A percentile compares a stretch with the other conserved stretches of the same genome.
Evolutionary conservation across 257 asterid species (phyloP).

Genomic region (Solanum piurae): DNA sequence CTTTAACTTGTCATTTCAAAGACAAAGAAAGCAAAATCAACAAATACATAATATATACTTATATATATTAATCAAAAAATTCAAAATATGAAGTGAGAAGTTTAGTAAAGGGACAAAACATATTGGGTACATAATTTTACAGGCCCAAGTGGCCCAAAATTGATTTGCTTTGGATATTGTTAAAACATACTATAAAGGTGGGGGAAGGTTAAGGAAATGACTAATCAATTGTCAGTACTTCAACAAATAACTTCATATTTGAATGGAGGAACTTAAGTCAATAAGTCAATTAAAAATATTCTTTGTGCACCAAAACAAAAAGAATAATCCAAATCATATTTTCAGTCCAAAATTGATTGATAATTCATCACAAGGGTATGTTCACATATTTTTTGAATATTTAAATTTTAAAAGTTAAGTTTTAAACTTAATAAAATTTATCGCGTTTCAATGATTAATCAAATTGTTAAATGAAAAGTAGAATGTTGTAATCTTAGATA

Average conservation of each 20-base stretch:
- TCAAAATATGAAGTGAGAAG: background rate
- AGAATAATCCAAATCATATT: background rate
- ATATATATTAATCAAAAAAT: background rate
- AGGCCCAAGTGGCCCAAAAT: background rate
- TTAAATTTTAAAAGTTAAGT: background rate
- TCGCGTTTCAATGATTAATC: background rate
- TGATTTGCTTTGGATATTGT: conserved; percentile 2
- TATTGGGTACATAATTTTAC: background rate
- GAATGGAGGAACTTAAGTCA: background rate
- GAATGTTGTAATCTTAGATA: background rate
- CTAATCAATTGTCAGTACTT: background rate
- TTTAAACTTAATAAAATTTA: background rate
- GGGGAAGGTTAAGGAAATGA: background rate
- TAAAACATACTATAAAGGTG: background rate
- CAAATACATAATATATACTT: background rate
- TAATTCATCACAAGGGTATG: background rate
- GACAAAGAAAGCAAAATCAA: background rate
- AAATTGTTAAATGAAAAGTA: background rate
- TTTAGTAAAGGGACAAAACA: background rate
- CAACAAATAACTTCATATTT: background rate
- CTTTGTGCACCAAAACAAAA: background rate
- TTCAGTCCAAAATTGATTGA: background rate
- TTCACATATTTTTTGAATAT: background rate
- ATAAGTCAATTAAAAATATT: background rate
- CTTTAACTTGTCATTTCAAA: background rate